A percentile compares a stretch with the other conserved stretches of the same genome.
Evolutionary conservation across 2,329 filamentous ascomycete species (phyloP).

Genomic region (Trichoderma sp.): DNA sequence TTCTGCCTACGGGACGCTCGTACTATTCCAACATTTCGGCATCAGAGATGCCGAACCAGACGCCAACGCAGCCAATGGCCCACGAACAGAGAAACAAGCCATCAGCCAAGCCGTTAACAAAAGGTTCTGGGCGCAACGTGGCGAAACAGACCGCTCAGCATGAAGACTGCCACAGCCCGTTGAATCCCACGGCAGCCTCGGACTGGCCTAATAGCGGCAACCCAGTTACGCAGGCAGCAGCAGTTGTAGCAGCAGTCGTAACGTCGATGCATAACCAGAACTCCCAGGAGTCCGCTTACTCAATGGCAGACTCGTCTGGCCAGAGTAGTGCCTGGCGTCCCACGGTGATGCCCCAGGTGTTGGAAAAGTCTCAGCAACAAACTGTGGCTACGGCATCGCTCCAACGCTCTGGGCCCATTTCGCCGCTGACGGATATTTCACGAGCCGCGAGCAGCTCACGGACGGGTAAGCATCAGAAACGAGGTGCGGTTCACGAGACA

Average conservation of each 20-base stretch:
- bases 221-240: constrained; percentile 11
- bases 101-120: background rate
- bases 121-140: background rate
- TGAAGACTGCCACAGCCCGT: background rate
- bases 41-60: constrained; percentile 3
- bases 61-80: background rate
- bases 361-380: constrained; percentile 28
- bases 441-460: constrained; percentile 31
- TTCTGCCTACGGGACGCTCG: constrained; percentile 23
- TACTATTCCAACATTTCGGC: constrained; percentile 22
- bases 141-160: background rate
- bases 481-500: constrained; percentile 29
- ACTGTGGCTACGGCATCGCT: constrained; percentile 22
- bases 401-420: constrained; percentile 31
- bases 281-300: background rate
- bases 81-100: background rate
- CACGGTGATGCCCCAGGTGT: constrained; percentile 18
- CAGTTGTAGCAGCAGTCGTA: background rate
- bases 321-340: constrained; percentile 5
- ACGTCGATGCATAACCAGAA: constrained; percentile 8
- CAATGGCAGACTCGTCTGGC: background rate
- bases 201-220: constrained; percentile 6
- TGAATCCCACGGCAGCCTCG: background rate
- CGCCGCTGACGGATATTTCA: constrained; percentile 30
- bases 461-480: constrained; percentile 33